A percentile compares a stretch with the other conserved stretches of the same genome.
Evolutionary conservation across 2,329 filamentous ascomycete genomes (phyloP).

Genomic region (Aspergillus amoenus): DNA sequence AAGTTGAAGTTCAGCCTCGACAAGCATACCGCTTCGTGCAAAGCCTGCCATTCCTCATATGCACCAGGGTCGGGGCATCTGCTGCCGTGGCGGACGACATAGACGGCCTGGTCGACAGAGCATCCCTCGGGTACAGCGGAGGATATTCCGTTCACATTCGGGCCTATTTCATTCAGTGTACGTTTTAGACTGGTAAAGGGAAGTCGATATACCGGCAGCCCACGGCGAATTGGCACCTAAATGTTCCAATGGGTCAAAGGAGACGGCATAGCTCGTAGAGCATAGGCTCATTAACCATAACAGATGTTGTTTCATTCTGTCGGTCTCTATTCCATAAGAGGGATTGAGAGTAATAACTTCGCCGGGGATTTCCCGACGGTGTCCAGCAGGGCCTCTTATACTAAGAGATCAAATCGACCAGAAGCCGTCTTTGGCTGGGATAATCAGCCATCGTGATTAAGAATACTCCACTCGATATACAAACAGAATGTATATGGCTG

Average conservation of each 20-base stretch:
- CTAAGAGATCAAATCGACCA: no score
- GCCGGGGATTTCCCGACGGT: neutral
- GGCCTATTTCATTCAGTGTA: slow-evolving; percentile 1
- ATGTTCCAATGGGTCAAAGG: slow-evolving; percentile 45
- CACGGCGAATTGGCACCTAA: slow-evolving; percentile 57
- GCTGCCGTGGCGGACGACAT: slow-evolving; percentile 15
- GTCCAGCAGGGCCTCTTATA: neutral
- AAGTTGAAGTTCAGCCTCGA: neutral
- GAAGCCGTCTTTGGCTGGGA: no score
- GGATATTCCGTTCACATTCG: slow-evolving; percentile 13
- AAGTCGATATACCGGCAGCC: slow-evolving; percentile 44
- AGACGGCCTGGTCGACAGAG: slow-evolving; percentile 15
- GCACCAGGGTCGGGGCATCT: slow-evolving; percentile 15
- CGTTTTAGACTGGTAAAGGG: neutral
- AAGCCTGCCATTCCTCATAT: slow-evolving; percentile 12
- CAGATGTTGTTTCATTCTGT: slow-evolving; percentile 10
- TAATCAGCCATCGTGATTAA: neutral
- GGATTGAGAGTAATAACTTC: neutral
- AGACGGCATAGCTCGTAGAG: slow-evolving; percentile 7
- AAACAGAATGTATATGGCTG: neutral
- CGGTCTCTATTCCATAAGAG: neutral
- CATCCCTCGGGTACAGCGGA: slow-evolving; percentile 8
- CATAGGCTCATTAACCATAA: slow-evolving; percentile 12
- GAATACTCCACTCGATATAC: neutral
- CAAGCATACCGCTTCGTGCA: slow-evolving; percentile 34